Base-by-base conservation (phyloP, 2,329 filamentous ascomycete genomes). In the Ophiostoma piceae region DNA sequence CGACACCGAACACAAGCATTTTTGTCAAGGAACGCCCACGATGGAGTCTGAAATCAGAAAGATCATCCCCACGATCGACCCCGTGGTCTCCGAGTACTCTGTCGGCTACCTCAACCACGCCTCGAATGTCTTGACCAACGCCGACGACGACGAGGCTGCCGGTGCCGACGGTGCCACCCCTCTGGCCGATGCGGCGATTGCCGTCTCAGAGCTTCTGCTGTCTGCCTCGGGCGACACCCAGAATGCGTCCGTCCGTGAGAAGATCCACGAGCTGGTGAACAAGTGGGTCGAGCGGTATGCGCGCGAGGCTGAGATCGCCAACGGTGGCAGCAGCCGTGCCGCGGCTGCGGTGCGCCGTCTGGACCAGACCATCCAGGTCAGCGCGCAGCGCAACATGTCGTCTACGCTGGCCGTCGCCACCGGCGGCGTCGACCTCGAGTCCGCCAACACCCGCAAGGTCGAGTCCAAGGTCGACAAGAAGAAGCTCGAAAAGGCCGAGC, bases 401-500 rank as follows among this genome's bases (percentile, higher is more conserved):
- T 96, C 95, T 6, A 99, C 95, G 2, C 82, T 99, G 74, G 94
- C 93, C 29, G 88, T 99, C 67, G 88, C 94, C 8, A 91, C 90
- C 68, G 92, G 88, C 69, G 89, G 85, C 71, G 92, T 99, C 54
- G 95, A 99, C 77, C 85, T 99, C 35, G 95, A 99, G 80, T 96
- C 94, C 70, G 93, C 94, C 77, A 96, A 96, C 77, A 85, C 88
- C 54, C 87, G 94, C 76, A 98, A 98, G 82, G 92, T 99, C 71
- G 95, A 99, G 82, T 98, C 94, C 76, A 92, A 94, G 78, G 95
- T 99, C 72, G 95, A 99, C 81, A 89, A 90, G 78, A 99, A 98
- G 89, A 99, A 99, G 85, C 88, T 99, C 26, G 95, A 99, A 80
- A 99, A 99, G 83, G 95, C 95, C 1, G 95, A 99, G 82, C 87